A percentile compares a stretch with the other conserved stretches of the same genome.
These are phyloP conservation scores for Phycomyces blakesleeanus DNA, from an alignment of 192 early-diverging fungal genomes.

Conservation along the genomic window DNA sequence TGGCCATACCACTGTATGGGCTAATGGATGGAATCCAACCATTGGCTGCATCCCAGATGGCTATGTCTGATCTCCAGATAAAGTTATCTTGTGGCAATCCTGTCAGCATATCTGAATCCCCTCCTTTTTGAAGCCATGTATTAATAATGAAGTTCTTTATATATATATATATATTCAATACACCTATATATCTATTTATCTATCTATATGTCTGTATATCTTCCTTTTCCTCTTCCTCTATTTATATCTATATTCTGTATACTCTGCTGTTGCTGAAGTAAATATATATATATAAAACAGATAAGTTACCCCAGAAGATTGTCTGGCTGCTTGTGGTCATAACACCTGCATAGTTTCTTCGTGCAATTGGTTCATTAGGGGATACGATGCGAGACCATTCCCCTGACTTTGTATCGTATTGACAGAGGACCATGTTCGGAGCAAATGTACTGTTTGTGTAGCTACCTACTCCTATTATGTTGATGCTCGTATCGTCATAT, in stretches of 20 bases:
- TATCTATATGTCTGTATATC: too few species aligned
- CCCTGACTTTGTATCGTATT: background rate
- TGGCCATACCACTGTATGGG: conserved; percentile 2
- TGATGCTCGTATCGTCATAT: conserved; percentile 9
- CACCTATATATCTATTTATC: too few species aligned
- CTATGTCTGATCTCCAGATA: conserved; percentile 7
- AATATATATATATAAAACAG: background rate
- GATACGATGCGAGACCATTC: conserved; percentile 2
- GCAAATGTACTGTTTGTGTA: conserved; percentile 5
- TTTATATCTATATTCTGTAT: too few species aligned
- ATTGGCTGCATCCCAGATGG: conserved; percentile 7
- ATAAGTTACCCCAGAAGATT: conserved; percentile 8
- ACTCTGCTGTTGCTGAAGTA: background rate
- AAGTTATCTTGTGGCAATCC: conserved; percentile 3
- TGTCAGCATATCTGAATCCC: conserved; percentile 5
- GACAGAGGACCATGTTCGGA: conserved; percentile 6
- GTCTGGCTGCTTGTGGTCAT: conserved; percentile 5
- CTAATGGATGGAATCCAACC: conserved; percentile 8
- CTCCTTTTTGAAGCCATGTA: too few species aligned
- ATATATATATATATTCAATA: too few species aligned
- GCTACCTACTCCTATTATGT: conserved; percentile 3
- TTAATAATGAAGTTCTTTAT: too few species aligned
- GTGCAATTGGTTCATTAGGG: conserved; percentile 6
- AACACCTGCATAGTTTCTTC: background rate
- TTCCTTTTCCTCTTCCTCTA: too few species aligned